Evolutionary conservation across 2,329 filamentous ascomycete species (phyloP), one percentile per base, ranked within the genome.

Genomic region (Fusarium keratoplasticum): DNA sequence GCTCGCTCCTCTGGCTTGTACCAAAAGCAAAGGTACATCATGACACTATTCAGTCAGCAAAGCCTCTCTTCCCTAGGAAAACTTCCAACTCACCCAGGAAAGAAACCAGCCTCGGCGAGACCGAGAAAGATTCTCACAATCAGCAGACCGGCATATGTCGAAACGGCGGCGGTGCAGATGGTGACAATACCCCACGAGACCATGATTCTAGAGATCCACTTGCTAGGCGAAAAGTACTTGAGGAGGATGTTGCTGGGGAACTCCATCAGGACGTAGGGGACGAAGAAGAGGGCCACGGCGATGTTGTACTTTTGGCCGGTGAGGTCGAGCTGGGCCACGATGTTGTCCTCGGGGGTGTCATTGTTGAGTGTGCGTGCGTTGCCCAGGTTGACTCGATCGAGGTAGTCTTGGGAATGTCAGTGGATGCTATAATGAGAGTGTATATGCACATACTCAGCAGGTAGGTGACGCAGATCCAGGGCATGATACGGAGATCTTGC

Each of bases 1-100:
- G 90, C 88, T 50, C 88, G 83, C 76, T 92, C 89, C 57, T 88
- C 85, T 14, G 88, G 83, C 67, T 88, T 89, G 70, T 92, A 92
- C 89, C 90, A 92, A 84, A 90, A 90, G 1, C 88, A 89, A 5
- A 91, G 82, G 66, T 91, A 89, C 76, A 89, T 90, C 33, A 88
- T 84, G 13, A 89, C 84, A 6, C 75, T 76, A 16, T 8, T 0
- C 9, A 2, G 35, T 76, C 29, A 76, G 68, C 22, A 27, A 16
- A 5, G 14, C n/a, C 5, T 18, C 1, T 14, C 16, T 16, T 3
- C 0, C 13, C 0, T 0, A 6, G 2, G 13, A 36, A 36, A 8
- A n/a, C 20, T 36, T 2, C n/a, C 10, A 0, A 74, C 74, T 61
- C 31, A 73, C 73, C 78, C 87, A 1, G 88, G 88, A 67, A 88